A percentile compares a stretch with the other conserved stretches of the same genome.
Evolutionary conservation across 2,329 filamentous ascomycete species (phyloP).

Genomic region (Lachnellula cervina): DNA sequence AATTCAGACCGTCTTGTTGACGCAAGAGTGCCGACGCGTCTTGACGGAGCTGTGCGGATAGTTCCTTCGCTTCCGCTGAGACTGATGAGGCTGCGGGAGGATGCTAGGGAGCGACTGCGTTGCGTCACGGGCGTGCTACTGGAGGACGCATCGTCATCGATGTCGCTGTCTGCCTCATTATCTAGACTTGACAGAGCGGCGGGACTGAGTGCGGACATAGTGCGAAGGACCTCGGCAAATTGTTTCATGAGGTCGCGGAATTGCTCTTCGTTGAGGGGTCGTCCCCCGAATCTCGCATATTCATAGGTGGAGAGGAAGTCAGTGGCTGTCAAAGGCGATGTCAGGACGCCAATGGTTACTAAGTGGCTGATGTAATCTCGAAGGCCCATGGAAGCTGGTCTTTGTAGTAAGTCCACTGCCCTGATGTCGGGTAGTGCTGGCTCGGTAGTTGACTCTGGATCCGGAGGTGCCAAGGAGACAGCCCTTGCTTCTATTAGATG

Average conservation of each 20-base stretch:
- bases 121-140: constrained; percentile 19
- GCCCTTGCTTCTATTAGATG: constrained; percentile 90
- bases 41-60: constrained; percentile 25
- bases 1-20: constrained; percentile 15
- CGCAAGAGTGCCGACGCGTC: constrained; percentile 10
- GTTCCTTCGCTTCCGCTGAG: constrained; percentile 27
- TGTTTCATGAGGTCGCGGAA: constrained; percentile 79
- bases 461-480: constrained; percentile 70
- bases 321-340: constrained; percentile 42
- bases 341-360: constrained; percentile 60
- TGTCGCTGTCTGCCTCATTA: constrained; percentile 25
- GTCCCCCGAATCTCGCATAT: constrained; percentile 72
- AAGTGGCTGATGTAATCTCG: constrained; percentile 75
- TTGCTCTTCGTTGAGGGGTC: constrained; percentile 60
- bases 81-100: constrained; percentile 18
- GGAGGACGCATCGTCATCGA: constrained; percentile 25
- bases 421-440: constrained; percentile 55
- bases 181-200: constrained; percentile 21
- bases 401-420: constrained; percentile 66
- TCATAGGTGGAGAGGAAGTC: constrained; percentile 76
- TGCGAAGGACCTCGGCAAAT: constrained; percentile 74
- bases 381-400: constrained; percentile 66
- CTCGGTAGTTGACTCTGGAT: constrained; percentile 36
- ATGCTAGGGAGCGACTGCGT: constrained; percentile 26
- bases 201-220: constrained; percentile 54